These are phyloP conservation scores for Citrus australasica DNA, from an alignment of 345 rosid species.

Conservation along the genomic window DNA sequence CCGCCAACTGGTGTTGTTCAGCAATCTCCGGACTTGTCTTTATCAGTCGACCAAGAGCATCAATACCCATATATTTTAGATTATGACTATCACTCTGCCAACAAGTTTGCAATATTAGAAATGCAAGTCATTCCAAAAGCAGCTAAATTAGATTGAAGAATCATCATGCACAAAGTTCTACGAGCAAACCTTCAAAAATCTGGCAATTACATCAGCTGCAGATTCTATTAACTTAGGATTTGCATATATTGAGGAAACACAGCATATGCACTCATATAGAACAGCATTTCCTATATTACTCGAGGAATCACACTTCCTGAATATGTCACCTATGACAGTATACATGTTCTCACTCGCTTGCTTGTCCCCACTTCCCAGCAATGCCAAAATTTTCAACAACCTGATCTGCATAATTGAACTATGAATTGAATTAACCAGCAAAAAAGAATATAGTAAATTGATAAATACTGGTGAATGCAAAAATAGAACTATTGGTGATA, in stretches of 20 bases:
- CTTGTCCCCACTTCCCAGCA: slow-evolving; percentile 96
- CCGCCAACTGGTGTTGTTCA: slow-evolving; percentile 98
- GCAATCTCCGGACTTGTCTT: slow-evolving; percentile 90
- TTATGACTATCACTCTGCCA: slow-evolving; percentile 96
- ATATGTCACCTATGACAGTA: slow-evolving; percentile 85
- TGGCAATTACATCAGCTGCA: slow-evolving; percentile 84
- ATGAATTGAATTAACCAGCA: slow-evolving; percentile 4
- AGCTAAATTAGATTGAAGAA: neutral
- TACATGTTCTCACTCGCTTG: slow-evolving; percentile 92
- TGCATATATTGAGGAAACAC: slow-evolving; percentile 84
- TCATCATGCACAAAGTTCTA: slow-evolving; percentile 3
- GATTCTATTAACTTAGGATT: slow-evolving; percentile 81
- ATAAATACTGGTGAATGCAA: neutral
- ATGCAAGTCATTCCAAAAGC: slow-evolving; percentile 12
- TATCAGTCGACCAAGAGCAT: slow-evolving; percentile 89
- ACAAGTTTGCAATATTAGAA: slow-evolving; percentile 14
- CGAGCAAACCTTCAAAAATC: slow-evolving; percentile 76
- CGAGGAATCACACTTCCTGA: slow-evolving; percentile 80
- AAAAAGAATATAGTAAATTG: neutral
- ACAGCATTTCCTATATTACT: slow-evolving; percentile 96
- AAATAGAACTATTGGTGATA: neutral
- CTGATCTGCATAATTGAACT: slow-evolving; percentile 59
- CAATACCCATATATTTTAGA: slow-evolving; percentile 94
- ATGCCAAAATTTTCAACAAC: slow-evolving; percentile 83
- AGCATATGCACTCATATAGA: slow-evolving; percentile 83